Evolutionary conservation across 1,139 yeast genomes (phyloP).

Genomic region (Ogataea hybrid): DNA sequence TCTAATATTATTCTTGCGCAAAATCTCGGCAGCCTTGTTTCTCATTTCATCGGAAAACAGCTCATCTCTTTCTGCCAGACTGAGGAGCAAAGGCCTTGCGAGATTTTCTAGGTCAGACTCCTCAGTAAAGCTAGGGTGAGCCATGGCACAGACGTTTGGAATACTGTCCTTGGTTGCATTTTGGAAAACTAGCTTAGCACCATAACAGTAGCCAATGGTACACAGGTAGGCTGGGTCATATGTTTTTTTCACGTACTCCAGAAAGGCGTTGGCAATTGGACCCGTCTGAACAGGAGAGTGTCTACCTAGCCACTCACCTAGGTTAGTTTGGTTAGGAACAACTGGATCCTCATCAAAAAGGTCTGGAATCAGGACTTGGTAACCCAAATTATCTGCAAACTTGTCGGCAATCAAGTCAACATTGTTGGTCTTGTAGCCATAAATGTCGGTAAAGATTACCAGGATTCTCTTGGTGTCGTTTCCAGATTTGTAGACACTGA

Average conservation of each 20-base stretch:
- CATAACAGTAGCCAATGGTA: constrained; percentile 80
- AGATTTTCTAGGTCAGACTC: constrained; percentile 62
- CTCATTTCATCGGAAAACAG: constrained; percentile 65
- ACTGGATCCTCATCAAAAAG: constrained; percentile 58
- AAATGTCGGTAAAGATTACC: constrained; percentile 67
- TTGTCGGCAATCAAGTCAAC: constrained; percentile 65
- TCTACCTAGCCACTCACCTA: constrained; percentile 50
- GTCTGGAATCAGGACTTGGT: constrained; percentile 72
- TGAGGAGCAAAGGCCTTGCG: constrained; percentile 58
- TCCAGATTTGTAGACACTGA: constrained; percentile 58
- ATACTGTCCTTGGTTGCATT: constrained; percentile 48
- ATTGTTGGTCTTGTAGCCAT: constrained; percentile 60
- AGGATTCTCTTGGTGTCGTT: constrained; percentile 43
- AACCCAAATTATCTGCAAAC: constrained; percentile 56
- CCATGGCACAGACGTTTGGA: constrained; percentile 63
- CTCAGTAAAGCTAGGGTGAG: constrained; percentile 75
- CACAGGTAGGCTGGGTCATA: constrained; percentile 51
- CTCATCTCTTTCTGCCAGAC: constrained; percentile 70
- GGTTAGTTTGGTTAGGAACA: constrained; percentile 30
- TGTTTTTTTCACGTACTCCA: constrained; percentile 39
- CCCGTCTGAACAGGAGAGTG: constrained; percentile 51
- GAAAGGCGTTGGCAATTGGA: constrained; percentile 42
- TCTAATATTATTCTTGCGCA: constrained; percentile 42
- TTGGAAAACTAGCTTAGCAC: constrained; percentile 67
- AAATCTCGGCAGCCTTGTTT: constrained; percentile 54